Percentiles rank a stretch among this genome's conserved stretches.
Conservation (phyloP, 345 rosid genomes). For the Aethionema arabicum region DNA sequence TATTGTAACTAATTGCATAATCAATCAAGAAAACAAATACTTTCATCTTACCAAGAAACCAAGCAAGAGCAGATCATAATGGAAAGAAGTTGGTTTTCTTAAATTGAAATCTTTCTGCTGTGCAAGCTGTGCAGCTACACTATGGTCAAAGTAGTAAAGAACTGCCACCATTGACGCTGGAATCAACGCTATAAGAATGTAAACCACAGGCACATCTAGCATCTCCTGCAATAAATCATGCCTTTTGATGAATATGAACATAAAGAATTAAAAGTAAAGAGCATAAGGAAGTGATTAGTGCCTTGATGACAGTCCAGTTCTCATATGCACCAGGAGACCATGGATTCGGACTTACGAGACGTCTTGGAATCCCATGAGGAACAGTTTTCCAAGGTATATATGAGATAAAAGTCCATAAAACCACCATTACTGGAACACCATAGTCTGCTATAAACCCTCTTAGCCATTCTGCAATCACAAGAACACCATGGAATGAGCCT, state of each 20-base stretch:
- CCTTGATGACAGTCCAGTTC: slow-evolving; percentile 91
- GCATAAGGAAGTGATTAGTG: slow-evolving; percentile 25
- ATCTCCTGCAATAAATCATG: slow-evolving; percentile 58
- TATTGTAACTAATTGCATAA: slow-evolving; percentile 12
- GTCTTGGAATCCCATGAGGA: slow-evolving; percentile 88
- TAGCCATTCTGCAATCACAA: slow-evolving; percentile 53
- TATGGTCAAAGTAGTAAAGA: slow-evolving; percentile 93
- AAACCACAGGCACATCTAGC: slow-evolving; percentile 74
- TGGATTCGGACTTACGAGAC: slow-evolving; percentile 95
- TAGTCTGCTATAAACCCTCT: slow-evolving; percentile 88
- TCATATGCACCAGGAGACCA: slow-evolving; percentile 90
- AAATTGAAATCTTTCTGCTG: slow-evolving; percentile 91
- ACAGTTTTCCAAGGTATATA: slow-evolving; percentile 64
- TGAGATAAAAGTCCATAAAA: slow-evolving; percentile 82
- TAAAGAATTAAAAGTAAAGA: slow-evolving; percentile 6
- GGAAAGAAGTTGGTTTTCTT: slow-evolving; percentile 83
- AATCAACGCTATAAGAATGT: slow-evolving; percentile 79
- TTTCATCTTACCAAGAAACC: slow-evolving; percentile 65
- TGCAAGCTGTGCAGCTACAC: slow-evolving; percentile 93
- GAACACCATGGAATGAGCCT: not conserved
- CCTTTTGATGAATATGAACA: slow-evolving; percentile 3
- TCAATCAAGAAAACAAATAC: slow-evolving; percentile 18
- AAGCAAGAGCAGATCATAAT: slow-evolving; percentile 85
- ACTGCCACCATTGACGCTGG: slow-evolving; percentile 96
- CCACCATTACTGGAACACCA: slow-evolving; percentile 92